Evolutionary conservation across 305 asterid species (phyloP).

Genomic region (Rubia occidens): DNA sequence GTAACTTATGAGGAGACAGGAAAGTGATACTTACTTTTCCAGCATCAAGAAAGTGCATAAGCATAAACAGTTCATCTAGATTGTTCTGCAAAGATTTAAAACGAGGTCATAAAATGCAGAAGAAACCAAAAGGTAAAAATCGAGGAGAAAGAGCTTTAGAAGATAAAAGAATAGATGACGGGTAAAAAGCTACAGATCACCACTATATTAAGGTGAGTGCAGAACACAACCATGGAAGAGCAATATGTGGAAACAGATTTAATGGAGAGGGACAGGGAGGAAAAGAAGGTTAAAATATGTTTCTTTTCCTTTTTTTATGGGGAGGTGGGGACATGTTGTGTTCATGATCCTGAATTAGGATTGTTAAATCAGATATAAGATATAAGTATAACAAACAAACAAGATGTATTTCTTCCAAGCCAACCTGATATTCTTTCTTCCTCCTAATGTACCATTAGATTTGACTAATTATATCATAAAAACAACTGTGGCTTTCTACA

Average conservation of each 20-base stretch:
- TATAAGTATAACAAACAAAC: no score
- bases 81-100: conserved; percentile 69
- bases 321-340: no score
- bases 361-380: no score
- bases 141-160: neutral
- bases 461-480: neutral
- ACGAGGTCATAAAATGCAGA: conserved; percentile 11
- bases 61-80: conserved; percentile 98
- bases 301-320: no score
- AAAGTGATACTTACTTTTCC: conserved; percentile 68
- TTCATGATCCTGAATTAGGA: no score
- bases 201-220: neutral
- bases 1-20: neutral
- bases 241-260: neutral
- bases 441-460: neutral
- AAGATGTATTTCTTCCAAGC: neutral
- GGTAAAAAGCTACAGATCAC: neutral
- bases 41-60: conserved; percentile 99
- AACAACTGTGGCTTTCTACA: neutral
- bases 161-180: neutral
- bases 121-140: neutral
- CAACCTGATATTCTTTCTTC: neutral
- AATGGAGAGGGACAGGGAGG: neutral
- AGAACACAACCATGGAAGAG: neutral
- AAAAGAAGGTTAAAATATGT: neutral